These are phyloP conservation scores for Hypoxylon sp. DNA, from an alignment of 2,329 filamentous ascomycete genomes.

Conservation along the genomic window DNA sequence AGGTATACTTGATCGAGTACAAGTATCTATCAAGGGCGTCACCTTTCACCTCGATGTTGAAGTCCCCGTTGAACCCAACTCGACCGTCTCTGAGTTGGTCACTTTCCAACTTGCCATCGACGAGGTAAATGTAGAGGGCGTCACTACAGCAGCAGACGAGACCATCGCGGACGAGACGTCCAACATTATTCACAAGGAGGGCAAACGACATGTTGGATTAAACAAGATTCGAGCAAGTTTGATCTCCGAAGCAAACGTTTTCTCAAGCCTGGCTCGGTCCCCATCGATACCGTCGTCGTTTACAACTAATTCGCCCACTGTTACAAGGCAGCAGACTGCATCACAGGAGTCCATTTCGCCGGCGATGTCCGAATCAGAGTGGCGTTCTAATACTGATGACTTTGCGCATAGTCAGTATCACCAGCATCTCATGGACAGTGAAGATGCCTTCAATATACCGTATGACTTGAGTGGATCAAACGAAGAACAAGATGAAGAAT, in stretches of 20 bases:
- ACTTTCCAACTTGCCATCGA: slow-evolving; percentile 77
- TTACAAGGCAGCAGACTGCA: slow-evolving; percentile 51
- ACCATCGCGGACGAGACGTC: slow-evolving; percentile 54
- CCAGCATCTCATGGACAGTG: slow-evolving; percentile 63
- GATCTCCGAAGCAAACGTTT: slow-evolving; percentile 77
- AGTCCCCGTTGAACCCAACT: slow-evolving; percentile 65
- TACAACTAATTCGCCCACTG: slow-evolving; percentile 63
- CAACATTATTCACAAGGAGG: slow-evolving; percentile 67
- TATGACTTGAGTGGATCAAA: slow-evolving; percentile 63
- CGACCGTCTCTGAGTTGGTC: slow-evolving; percentile 67
- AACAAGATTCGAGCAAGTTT: slow-evolving; percentile 74
- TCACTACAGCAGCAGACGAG: slow-evolving; percentile 62
- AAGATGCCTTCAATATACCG: slow-evolving; percentile 70
- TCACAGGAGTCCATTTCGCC: slow-evolving; percentile 46
- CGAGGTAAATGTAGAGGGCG: slow-evolving; percentile 76
- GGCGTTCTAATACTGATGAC: slow-evolving; percentile 55
- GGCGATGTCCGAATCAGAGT: slow-evolving; percentile 33
- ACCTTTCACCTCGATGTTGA: slow-evolving; percentile 76
- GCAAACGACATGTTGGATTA: slow-evolving; percentile 76
- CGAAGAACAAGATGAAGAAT: slow-evolving; percentile 56
- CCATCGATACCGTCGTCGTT: slow-evolving; percentile 72
- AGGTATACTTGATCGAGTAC: slow-evolving; percentile 79
- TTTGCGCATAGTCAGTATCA: slow-evolving; percentile 56
- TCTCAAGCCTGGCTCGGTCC: slow-evolving; percentile 71
- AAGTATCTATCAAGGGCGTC: slow-evolving; percentile 76